These are phyloP conservation scores for Fusarium euwallaceae DNA, from an alignment of 2,329 filamentous ascomycete species.

Conservation along the genomic window DNA sequence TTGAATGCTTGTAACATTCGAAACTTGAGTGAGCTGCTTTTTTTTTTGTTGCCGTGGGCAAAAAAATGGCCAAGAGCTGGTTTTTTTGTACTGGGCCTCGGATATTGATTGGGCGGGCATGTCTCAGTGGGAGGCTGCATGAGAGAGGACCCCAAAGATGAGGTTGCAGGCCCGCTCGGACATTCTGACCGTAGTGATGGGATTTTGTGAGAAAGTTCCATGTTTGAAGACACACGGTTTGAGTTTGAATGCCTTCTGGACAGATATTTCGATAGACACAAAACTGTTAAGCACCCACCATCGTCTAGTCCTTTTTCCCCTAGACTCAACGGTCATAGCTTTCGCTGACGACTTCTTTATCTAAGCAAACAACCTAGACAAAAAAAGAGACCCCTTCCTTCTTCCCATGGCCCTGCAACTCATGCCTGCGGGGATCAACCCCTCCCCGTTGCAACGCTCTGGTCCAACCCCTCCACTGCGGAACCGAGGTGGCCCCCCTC, in stretches of 20 bases:
- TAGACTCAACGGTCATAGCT: neutral
- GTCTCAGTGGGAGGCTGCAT: neutral
- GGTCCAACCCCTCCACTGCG: slow-evolving; percentile 5
- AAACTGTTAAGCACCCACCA: neutral
- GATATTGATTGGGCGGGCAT: neutral
- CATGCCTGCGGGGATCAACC: slow-evolving; percentile 6
- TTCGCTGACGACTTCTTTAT: neutral
- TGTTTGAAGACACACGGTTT: neutral
- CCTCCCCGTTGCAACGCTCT: slow-evolving; percentile 2
- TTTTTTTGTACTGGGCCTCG: neutral
- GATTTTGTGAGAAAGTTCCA: neutral
- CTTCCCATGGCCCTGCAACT: neutral
- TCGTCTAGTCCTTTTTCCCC: neutral
- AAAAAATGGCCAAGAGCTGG: neutral
- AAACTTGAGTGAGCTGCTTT: neutral
- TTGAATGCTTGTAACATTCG: neutral
- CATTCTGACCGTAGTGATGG: neutral
- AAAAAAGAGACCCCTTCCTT: neutral
- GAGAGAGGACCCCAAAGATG: neutral
- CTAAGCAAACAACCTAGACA: neutral
- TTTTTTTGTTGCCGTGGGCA: neutral
- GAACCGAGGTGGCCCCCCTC: slow-evolving; percentile 25
- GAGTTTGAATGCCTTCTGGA: neutral
- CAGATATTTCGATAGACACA: neutral
- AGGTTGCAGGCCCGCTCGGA: neutral